Evolutionary conservation across 106 monocot species (phyloP).

Genomic region (Apostasia shenzhenica): DNA sequence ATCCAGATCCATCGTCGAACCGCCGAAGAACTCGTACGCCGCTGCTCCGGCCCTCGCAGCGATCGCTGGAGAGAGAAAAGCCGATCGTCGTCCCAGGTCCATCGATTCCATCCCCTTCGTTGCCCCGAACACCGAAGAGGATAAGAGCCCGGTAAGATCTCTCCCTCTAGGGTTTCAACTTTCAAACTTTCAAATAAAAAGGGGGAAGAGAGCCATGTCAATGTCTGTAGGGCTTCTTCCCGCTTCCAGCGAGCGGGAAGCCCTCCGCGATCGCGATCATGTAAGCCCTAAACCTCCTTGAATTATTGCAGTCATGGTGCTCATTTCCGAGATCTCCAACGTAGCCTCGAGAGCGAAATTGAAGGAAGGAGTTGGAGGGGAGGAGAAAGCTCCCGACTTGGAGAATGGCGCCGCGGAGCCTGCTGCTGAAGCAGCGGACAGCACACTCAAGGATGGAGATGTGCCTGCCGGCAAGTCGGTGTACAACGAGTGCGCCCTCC

Average conservation of each 20-base stretch:
- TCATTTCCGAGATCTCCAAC: conserved; percentile 30
- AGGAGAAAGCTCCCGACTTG: not conserved
- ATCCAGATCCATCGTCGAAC: conserved; percentile 1
- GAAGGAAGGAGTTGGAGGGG: not conserved
- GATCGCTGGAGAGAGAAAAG: conserved; percentile 1
- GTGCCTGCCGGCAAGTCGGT: not conserved
- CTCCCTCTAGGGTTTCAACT: conserved; percentile 10
- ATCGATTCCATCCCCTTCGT: conserved; percentile 13
- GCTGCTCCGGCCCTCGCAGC: conserved; percentile 6
- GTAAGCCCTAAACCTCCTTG: not conserved
- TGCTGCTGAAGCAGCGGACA: not conserved
- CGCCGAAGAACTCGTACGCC: not conserved
- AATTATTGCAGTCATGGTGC: conserved; percentile 21
- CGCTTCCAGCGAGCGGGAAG: not conserved
- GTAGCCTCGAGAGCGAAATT: not conserved
- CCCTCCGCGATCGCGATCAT: conserved; percentile 2
- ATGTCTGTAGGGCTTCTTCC: not conserved
- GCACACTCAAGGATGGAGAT: not conserved
- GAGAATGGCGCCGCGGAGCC: not conserved
- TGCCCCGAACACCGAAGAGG: conserved; percentile 19
- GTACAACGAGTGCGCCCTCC: conserved; percentile 37
- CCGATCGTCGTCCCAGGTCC: not conserved
- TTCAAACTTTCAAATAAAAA: not conserved
- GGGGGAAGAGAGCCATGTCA: not conserved
- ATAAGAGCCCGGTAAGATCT: conserved; percentile 7